Conservation (phyloP, 1,284 basidiomycete genomes). For the Xanthoconium separans region DNA sequence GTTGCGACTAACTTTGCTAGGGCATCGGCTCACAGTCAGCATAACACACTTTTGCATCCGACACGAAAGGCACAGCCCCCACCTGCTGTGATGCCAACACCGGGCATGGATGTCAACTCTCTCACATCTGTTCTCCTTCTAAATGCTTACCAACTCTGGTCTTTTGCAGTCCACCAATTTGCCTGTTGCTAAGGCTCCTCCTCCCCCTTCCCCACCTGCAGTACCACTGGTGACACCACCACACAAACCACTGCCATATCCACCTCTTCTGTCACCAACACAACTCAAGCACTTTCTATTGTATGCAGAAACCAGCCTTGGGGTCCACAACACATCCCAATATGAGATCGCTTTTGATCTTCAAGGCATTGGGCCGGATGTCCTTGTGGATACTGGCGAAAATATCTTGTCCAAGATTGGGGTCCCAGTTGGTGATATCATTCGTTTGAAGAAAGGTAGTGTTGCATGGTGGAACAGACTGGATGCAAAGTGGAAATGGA, state of each 20-base stretch:
- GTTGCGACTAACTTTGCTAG: too few species aligned
- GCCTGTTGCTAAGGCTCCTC: not conserved
- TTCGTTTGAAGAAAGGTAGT: conserved; percentile 14
- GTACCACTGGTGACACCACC: not conserved
- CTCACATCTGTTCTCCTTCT: not conserved
- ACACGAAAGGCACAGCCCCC: not conserved
- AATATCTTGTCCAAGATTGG: not conserved
- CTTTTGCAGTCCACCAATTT: not conserved
- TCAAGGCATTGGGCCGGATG: not conserved
- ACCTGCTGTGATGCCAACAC: not conserved
- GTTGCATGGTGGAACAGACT: conserved; percentile 16
- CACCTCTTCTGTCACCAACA: not conserved
- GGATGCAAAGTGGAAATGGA: conserved; percentile 9
- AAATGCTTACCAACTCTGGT: not conserved
- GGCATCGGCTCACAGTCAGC: too few species aligned
- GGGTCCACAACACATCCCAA: not conserved
- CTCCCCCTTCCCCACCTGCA: too few species aligned
- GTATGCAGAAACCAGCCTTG: not conserved
- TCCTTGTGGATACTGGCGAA: not conserved
- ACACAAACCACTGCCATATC: not conserved
- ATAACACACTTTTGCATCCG: not conserved
- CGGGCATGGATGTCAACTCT: not conserved
- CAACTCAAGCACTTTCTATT: not conserved
- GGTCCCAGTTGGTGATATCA: conserved; percentile 6
- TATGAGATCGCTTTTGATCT: not conserved